Base-by-base conservation (phyloP, 179 eudicot genomes). In the Vitellaria paradoxa region DNA sequence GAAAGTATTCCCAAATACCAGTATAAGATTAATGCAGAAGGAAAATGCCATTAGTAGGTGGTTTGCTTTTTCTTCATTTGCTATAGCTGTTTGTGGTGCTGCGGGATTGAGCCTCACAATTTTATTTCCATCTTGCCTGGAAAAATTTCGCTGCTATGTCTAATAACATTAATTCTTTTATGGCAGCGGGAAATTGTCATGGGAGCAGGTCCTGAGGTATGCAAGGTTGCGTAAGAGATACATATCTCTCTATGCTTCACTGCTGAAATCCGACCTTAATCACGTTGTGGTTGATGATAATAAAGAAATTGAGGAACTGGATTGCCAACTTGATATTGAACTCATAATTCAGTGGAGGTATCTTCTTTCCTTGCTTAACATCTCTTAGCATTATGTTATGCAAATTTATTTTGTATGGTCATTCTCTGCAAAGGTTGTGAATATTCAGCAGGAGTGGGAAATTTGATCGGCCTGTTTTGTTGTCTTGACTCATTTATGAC, bases 311-410 rank as follows among this genome's bases (percentile, higher is more conserved):
- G 91, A 87, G 83, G 91, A 88, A 78, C 80, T 96, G 69, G 99
- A 96, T 74, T 90, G 86, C 64, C 93, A 88, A 85, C 94, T 96
- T 83, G 96, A 96, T 83, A 88, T 86, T 78, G 97, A 96, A 70
- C 92, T 93, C 77, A 86, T 92, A 83, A 87, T 96, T 71, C 99
- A 92, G 78, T 96, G 99, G 98, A 96, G 99, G 99, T 93, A 82
- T 24, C 50, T 74, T 50, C 53, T 59, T 57, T 74, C 42, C 63
- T 62, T 52, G 64, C 70, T 68, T 63, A 24, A 57, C 45, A 37
- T 76, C 42, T 24, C 30, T 64, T 55, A 9, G 0, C 64, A 20
- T 47, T 52, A 20, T 57, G 45, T 7, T n/a, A 21, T 67, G 47
- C 20, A 50, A 40, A 55, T 3, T 74, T 24, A 9, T 65, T 24